Percentiles rank a stretch among this genome's conserved stretches.
These are phyloP conservation scores for Fistulinella prunicolor DNA, from an alignment of 768 basidiomycete species.

Conservation along the genomic window DNA sequence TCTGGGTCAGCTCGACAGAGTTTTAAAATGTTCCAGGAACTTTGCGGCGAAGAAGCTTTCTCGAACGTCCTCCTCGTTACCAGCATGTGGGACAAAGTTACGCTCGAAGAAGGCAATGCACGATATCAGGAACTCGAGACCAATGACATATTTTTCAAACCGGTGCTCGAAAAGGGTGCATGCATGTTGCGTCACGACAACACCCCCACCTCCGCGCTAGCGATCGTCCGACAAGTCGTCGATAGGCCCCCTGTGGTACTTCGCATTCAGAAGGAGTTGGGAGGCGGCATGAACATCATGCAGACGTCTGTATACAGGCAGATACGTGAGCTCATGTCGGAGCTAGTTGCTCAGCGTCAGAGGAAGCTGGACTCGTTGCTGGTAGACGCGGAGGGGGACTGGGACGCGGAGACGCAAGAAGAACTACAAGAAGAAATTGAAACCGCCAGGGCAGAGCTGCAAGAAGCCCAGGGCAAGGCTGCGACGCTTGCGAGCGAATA, in stretches of 20 bases:
- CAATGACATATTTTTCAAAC: slow-evolving; percentile 49
- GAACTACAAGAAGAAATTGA: slow-evolving; percentile 42
- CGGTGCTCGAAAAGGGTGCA: slow-evolving; percentile 45
- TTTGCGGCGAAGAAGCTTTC: slow-evolving; percentile 48
- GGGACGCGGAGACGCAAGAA: slow-evolving; percentile 43
- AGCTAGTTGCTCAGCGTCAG: slow-evolving; percentile 41
- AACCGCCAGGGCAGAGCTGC: slow-evolving; percentile 19
- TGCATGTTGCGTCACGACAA: slow-evolving; percentile 42
- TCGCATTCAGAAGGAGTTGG: slow-evolving; percentile 54
- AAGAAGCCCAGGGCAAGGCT: slow-evolving; percentile 22
- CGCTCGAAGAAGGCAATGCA: slow-evolving; percentile 29
- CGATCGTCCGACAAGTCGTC: slow-evolving; percentile 41
- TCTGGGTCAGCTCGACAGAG: slow-evolving; percentile 45
- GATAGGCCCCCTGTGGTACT: slow-evolving; percentile 38
- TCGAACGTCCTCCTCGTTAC: slow-evolving; percentile 50
- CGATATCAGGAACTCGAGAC: slow-evolving; percentile 43
- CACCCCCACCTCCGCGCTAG: slow-evolving; percentile 42
- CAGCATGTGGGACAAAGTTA: slow-evolving; percentile 48
- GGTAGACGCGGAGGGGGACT: slow-evolving; percentile 37
- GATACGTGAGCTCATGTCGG: slow-evolving; percentile 46
- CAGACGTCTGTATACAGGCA: slow-evolving; percentile 55
- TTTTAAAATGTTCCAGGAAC: slow-evolving; percentile 47
- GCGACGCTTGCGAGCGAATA: slow-evolving; percentile 26
- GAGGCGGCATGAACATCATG: slow-evolving; percentile 42
- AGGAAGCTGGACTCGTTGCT: slow-evolving; percentile 44